These are phyloP conservation scores for Phytopythium delawarense DNA, from an alignment of 352 stramenopile species.

Conservation along the genomic window DNA sequence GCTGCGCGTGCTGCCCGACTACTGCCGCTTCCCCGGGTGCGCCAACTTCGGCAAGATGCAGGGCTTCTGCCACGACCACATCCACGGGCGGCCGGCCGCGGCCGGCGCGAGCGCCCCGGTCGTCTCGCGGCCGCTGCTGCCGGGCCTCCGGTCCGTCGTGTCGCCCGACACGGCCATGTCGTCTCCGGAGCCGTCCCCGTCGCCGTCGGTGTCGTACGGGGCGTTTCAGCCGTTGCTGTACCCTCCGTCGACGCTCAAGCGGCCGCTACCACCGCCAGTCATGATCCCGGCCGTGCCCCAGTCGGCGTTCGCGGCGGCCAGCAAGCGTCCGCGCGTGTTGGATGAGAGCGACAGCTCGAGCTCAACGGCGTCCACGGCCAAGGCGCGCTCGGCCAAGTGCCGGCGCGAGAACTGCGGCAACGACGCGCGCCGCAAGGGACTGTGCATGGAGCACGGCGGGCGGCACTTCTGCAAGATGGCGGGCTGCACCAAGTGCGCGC, in stretches of 20 bases:
- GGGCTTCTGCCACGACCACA: conserved; percentile 59
- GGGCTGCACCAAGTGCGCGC: conserved; percentile 77
- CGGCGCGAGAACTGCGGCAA: conserved; percentile 70
- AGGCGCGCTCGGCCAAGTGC: conserved; percentile 26
- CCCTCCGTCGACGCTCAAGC: conserved; percentile 5
- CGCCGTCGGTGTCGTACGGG: conserved; percentile 14
- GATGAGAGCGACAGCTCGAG: conserved; percentile 11
- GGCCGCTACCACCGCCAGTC: not conserved
- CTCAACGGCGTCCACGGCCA: conserved; percentile 21
- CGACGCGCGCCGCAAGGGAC: conserved; percentile 66
- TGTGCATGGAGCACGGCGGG: conserved; percentile 87
- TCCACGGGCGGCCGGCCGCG: conserved; percentile 29
- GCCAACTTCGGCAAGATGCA: conserved; percentile 68
- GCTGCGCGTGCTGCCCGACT: conserved; percentile 30
- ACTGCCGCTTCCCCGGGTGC: conserved; percentile 47
- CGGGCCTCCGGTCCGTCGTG: conserved; percentile 23
- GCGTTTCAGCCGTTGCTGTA: not conserved
- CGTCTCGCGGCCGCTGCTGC: conserved; percentile 17
- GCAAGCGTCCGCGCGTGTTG: conserved; percentile 22
- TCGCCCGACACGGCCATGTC: conserved; percentile 4
- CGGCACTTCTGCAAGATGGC: conserved; percentile 85
- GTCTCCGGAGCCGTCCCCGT: conserved; percentile 12
- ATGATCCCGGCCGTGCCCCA: conserved; percentile 15
- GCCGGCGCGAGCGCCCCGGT: not conserved
- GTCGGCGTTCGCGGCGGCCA: conserved; percentile 16